phyloP scores from a whole-genome alignment of 2,329 filamentous ascomycete species.

The Boeremia lycopersici region DNA sequence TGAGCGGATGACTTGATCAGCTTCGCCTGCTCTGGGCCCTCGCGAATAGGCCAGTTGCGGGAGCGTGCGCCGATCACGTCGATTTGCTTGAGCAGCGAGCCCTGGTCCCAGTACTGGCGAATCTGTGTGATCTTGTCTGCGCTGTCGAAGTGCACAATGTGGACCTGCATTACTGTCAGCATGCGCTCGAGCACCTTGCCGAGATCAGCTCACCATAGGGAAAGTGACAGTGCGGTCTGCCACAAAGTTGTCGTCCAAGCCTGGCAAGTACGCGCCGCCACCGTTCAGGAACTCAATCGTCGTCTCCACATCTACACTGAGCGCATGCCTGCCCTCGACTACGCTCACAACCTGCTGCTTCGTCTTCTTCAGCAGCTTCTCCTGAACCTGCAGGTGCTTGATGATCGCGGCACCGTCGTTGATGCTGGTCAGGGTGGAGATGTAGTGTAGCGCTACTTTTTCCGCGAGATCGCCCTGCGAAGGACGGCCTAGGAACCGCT shows the following conservation, averaged over 20 bases:
- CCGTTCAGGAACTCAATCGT: conserved; percentile 79
- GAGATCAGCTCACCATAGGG: conserved; percentile 70
- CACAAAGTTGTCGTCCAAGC: conserved; percentile 92
- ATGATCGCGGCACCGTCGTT: conserved; percentile 75
- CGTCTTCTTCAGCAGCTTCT: conserved; percentile 80
- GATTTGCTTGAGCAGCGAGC: conserved; percentile 86
- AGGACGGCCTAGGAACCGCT: conserved; percentile 54
- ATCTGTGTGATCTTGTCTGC: conserved; percentile 83
- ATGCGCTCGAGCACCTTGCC: not conserved
- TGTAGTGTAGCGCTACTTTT: conserved; percentile 70
- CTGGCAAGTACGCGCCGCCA: conserved; percentile 85
- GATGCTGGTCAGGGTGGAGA: conserved; percentile 82
- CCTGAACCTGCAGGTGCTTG: conserved; percentile 76
- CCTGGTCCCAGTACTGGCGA: conserved; percentile 94
- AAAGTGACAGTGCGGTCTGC: conserved; percentile 79
- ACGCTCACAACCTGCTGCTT: conserved; percentile 75
- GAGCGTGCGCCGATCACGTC: conserved; percentile 90
- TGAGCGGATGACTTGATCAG: conserved; percentile 68
- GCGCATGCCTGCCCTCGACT: conserved; percentile 71
- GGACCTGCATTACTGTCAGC: conserved; percentile 49
- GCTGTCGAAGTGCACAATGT: conserved; percentile 84
- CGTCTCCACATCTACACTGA: conserved; percentile 81
- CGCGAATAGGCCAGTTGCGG: conserved; percentile 93
- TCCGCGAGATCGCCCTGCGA: conserved; percentile 51
- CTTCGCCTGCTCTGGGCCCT: conserved; percentile 81